Evolutionary conservation across 2,329 filamentous ascomycete genomes (phyloP).

Genomic region (Myriosclerotinia duriaeana): DNA sequence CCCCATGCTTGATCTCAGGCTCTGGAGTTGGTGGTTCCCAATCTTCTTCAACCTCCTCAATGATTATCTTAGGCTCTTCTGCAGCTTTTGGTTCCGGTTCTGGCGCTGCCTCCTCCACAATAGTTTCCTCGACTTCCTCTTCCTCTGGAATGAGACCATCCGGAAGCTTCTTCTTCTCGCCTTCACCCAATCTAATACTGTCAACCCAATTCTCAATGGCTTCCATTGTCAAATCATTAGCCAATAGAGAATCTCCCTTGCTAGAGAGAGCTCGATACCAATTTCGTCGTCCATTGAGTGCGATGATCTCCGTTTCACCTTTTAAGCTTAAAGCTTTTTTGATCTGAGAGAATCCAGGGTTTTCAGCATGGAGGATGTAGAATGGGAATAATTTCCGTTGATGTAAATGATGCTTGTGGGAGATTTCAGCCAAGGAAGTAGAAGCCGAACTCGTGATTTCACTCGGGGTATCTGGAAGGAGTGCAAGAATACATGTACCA

Average conservation of each 20-base stretch:
- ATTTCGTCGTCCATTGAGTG: conserved; percentile 77
- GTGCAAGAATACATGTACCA: conserved; percentile 77
- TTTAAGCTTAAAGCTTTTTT: conserved; percentile 62
- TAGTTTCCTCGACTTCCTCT: conserved; percentile 46
- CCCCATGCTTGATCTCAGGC: conserved; percentile 24
- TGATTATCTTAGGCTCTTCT: conserved; percentile 19
- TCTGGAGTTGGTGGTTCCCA: conserved; percentile 16
- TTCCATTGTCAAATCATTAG: conserved; percentile 52
- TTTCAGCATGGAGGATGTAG: conserved; percentile 67
- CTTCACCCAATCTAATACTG: conserved; percentile 84
- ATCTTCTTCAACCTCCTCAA: conserved; percentile 18
- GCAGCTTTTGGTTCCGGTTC: conserved; percentile 27
- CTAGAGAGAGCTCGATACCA: conserved; percentile 76
- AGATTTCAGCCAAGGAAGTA: conserved; percentile 66
- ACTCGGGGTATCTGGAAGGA: conserved; percentile 55
- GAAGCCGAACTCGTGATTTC: conserved; percentile 53
- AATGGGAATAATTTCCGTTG: conserved; percentile 77
- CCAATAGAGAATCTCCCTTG: conserved; percentile 38
- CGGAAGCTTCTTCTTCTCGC: conserved; percentile 73
- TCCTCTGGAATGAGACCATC: conserved; percentile 54
- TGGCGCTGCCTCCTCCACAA: conserved; percentile 43
- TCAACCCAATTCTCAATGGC: conserved; percentile 86
- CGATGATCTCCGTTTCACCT: conserved; percentile 68
- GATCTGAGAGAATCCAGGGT: conserved; percentile 55
- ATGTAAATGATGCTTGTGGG: conserved; percentile 68